These are phyloP conservation scores for Rhododendron ovatum DNA, from an alignment of 148 eudicot species.

Conservation along the genomic window DNA sequence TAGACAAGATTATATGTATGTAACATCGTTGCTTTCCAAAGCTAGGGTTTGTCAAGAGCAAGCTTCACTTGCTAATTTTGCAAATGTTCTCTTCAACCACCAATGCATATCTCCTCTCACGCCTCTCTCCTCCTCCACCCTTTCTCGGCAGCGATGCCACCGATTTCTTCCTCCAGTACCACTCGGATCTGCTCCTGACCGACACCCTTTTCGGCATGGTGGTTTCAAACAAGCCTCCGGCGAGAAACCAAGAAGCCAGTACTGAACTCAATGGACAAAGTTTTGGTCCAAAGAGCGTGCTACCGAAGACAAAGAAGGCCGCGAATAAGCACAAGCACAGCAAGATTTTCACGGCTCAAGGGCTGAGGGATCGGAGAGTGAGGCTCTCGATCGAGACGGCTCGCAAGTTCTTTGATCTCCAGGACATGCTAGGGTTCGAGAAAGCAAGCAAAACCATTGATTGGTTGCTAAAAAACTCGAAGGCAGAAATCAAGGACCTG, in stretches of 20 bases:
- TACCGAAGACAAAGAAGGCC: slow-evolving; percentile 5
- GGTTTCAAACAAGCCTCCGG: neutral
- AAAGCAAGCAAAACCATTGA: slow-evolving; percentile 74
- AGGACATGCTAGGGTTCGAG: slow-evolving; percentile 67
- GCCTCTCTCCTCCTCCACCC: neutral
- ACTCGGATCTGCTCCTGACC: slow-evolving; percentile 1
- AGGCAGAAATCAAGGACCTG: slow-evolving; percentile 45
- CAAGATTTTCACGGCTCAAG: slow-evolving; percentile 66
- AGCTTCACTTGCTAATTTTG: neutral
- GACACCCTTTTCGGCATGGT: neutral
- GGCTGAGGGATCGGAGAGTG: slow-evolving; percentile 65
- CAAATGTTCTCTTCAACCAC: slow-evolving; percentile 8
- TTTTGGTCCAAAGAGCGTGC: neutral
- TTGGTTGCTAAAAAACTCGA: slow-evolving; percentile 62
- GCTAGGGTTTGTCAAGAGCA: neutral
- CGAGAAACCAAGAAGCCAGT: neutral
- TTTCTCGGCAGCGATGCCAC: neutral
- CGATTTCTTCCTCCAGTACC: neutral
- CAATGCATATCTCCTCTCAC: neutral
- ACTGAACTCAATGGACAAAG: neutral
- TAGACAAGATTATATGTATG: too few relatives aligned
- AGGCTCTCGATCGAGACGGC: slow-evolving; percentile 62
- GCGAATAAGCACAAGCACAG: slow-evolving; percentile 53
- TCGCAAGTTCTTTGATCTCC: slow-evolving; percentile 63
- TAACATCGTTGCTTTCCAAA: neutral